A percentile compares a stretch with the other conserved stretches of the same genome.
Conservation (phyloP, 257 asterid species). For the Catharanthus roseus region DNA sequence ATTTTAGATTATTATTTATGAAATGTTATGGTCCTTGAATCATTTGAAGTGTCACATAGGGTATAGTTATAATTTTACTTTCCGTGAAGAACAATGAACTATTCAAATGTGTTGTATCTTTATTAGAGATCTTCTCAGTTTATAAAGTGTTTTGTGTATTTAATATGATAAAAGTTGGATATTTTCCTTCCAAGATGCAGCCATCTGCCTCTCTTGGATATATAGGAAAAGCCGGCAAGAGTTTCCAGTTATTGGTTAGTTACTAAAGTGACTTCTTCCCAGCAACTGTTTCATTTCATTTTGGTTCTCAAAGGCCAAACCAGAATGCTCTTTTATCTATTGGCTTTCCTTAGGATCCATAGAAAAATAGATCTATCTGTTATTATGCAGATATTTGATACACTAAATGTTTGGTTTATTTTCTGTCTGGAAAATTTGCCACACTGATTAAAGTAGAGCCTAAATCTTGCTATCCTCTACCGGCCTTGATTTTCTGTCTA, state of each 20-base stretch:
- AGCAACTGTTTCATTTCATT: neutral
- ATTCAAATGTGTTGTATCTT: neutral
- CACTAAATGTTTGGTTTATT: neutral
- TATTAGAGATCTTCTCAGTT: neutral
- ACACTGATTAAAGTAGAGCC: neutral
- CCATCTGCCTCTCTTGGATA: neutral
- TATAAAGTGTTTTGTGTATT: neutral
- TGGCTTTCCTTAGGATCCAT: neutral
- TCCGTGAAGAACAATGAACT: neutral
- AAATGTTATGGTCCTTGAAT: neutral
- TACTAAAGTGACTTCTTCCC: neutral
- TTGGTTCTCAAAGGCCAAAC: slow-evolving; percentile 1
- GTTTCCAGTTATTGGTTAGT: neutral
- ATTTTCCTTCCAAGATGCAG: neutral
- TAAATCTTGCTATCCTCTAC: neutral
- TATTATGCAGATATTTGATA: neutral
- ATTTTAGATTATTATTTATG: neutral
- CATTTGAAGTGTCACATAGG: neutral
- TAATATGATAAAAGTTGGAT: neutral
- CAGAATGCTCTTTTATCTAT: neutral
- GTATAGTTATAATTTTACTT: neutral
- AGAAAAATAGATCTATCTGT: neutral
- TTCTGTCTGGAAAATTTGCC: neutral
- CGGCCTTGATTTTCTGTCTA: neutral
- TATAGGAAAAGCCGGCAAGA: neutral